A percentile compares a stretch with the other conserved stretches of the same genome.
phyloP scores from a whole-genome alignment of 208 protist species.

The Trichomonas gallinae region DNA sequence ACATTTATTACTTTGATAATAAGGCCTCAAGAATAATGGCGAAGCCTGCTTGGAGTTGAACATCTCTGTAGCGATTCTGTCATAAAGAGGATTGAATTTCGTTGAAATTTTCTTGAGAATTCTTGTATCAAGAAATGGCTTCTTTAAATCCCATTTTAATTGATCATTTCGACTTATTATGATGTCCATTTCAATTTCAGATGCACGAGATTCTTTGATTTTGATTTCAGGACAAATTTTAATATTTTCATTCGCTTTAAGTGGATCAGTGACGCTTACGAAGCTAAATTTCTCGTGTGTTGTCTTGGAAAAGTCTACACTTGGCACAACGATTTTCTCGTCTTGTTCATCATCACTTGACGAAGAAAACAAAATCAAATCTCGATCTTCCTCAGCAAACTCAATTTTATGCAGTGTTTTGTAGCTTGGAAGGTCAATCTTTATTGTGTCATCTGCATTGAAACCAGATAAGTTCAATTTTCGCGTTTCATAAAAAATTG shows the following conservation, averaged over 20 bases:
- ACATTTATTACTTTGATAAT: not conserved
- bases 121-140: not conserved
- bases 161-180: not conserved
- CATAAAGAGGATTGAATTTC: not conserved
- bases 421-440: not conserved
- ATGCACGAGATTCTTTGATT: not conserved
- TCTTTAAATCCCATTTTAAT: not conserved
- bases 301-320: not conserved
- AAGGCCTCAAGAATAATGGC: not conserved
- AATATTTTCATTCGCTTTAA: not conserved
- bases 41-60: not conserved
- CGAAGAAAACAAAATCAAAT: not conserved
- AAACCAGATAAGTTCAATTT: not conserved
- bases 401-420: not conserved
- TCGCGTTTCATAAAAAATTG: not conserved
- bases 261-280: not conserved
- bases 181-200: not conserved
- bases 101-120: not conserved
- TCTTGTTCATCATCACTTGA: not conserved
- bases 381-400: not conserved
- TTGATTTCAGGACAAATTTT: not conserved
- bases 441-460: not conserved
- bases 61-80: not conserved
- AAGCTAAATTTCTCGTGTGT: not conserved
- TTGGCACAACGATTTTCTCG: not conserved